A percentile compares a stretch with the other conserved stretches of the same genome.
Conservation (phyloP, 129 eudicot genomes). For the Heracleum sosnowskyi region DNA sequence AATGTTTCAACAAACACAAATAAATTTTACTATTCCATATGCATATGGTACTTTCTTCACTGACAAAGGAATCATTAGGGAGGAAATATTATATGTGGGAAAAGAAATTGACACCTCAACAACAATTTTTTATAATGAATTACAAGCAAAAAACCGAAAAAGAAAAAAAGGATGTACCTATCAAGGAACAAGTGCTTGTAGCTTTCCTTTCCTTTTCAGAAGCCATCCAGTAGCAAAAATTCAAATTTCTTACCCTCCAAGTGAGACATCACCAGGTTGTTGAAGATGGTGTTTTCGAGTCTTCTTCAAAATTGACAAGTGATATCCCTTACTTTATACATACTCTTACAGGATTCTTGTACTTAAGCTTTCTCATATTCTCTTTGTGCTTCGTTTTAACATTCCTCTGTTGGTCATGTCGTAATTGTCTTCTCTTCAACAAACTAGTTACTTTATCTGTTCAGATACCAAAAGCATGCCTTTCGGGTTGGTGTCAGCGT, state of each 20-base stretch:
- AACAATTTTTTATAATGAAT: slow-evolving; percentile 18
- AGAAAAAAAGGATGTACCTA: neutral
- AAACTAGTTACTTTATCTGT: neutral
- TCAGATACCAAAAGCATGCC: slow-evolving; percentile 48
- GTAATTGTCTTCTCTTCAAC: neutral
- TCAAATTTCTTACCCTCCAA: slow-evolving; percentile 69
- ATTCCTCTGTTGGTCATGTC: neutral
- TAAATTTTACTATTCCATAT: neutral
- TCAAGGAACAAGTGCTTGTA: slow-evolving; percentile 25
- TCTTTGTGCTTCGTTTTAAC: slow-evolving; percentile 11
- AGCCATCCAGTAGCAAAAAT: slow-evolving; percentile 39
- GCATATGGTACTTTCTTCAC: neutral
- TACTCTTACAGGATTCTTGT: slow-evolving; percentile 52
- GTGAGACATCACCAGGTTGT: slow-evolving; percentile 47
- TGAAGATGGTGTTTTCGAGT: slow-evolving; percentile 9
- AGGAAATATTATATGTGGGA: slow-evolving; percentile 20
- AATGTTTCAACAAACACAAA: neutral
- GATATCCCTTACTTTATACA: slow-evolving; percentile 65
- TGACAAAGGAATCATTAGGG: neutral
- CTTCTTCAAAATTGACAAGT: slow-evolving; percentile 3
- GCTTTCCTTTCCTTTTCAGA: slow-evolving; percentile 61
- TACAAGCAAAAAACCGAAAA: neutral
- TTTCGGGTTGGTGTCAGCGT: slow-evolving; percentile 86
- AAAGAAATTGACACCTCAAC: slow-evolving; percentile 42
- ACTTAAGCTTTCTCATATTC: slow-evolving; percentile 13